Evolutionary conservation across 2,329 filamentous ascomycete species (phyloP), one percentile per base, ranked within the genome.

Genomic region (Botryotinia globosa): DNA sequence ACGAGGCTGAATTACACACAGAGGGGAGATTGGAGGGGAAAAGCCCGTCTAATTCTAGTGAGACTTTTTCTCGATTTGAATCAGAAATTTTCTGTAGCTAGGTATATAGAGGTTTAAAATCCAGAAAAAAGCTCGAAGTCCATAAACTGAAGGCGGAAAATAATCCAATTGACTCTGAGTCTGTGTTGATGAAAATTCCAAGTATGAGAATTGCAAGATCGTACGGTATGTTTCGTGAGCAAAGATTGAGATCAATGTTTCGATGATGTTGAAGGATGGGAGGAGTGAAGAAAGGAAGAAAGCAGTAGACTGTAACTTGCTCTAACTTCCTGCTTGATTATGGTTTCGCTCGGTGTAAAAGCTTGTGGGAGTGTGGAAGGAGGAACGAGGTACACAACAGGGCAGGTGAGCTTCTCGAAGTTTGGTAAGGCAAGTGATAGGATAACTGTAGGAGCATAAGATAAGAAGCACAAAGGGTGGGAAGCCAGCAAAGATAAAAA

Each of bases 341-440:
- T 37, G 61, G 37, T 32, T 39, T 70, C 29, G 39, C 16, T 62
- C 56, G 39, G 67, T 48, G 48, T 66, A 45, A 54, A 65, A 32
- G n/a, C 32, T 66, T 59, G 69, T 71, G 69, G 45, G 42, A 29
- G 64, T 54, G 64, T 66, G 64, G 69, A 56, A 58, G 39, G 61
- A 66, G 61, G 44, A 66, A 51, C 45, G 39, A 58, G 61, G 61
- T 44, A 54, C 61, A 71, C 69, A 70, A 48, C 67, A 70, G 67
- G 61, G 48, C 69, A 71, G 69, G 61, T 67, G 69, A 71, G 61
- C 69, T 71, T 66, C 69, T 71, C 32, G 48, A 66, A 65, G 45
- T 71, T 71, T 59, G 69, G 69, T 67, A 71, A 66, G 32, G 69
- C 64, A 66, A 66, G 39, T 66, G 64, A 66, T 54, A 54, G 64